Evolutionary conservation across 1,284 basidiomycete species (phyloP).

Genomic region (Gomphus sp.): DNA sequence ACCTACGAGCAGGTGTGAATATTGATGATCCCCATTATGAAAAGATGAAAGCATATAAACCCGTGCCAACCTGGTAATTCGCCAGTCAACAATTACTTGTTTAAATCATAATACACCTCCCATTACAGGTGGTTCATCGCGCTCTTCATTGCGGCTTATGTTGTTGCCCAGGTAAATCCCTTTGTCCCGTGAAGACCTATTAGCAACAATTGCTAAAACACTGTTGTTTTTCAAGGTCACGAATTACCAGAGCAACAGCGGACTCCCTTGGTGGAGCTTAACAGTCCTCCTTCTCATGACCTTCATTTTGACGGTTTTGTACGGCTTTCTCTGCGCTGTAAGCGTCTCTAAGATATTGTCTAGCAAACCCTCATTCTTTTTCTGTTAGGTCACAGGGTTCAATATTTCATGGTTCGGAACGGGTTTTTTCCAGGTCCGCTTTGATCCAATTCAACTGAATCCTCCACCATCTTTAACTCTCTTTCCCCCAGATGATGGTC

Average conservation of each 20-base stretch:
- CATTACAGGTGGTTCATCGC: slow-evolving; percentile 16
- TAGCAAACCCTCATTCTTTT: not conserved
- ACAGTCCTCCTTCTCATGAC: slow-evolving; percentile 29
- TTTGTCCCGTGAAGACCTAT: not conserved
- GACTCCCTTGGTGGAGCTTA: slow-evolving; percentile 43
- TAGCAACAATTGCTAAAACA: slow-evolving; percentile 2
- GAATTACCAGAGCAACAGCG: slow-evolving; percentile 43
- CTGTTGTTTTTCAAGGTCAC: slow-evolving; percentile 23
- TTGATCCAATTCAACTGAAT: not conserved
- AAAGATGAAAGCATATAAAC: slow-evolving; percentile 21
- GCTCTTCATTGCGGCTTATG: slow-evolving; percentile 18
- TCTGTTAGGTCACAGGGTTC: slow-evolving; percentile 15
- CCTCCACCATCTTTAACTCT: not conserved
- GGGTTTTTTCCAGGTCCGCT: slow-evolving; percentile 22
- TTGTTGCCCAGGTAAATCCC: slow-evolving; percentile 14
- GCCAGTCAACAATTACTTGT: not conserved
- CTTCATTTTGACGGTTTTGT: slow-evolving; percentile 44
- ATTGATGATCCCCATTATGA: slow-evolving; percentile 20
- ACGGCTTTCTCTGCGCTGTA: slow-evolving; percentile 44
- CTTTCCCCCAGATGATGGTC: slow-evolving; percentile 18
- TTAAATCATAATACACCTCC: not conserved
- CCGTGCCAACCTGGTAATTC: slow-evolving; percentile 19
- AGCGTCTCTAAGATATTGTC: slow-evolving; percentile 17
- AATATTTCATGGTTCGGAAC: slow-evolving; percentile 20
- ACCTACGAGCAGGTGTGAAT: not conserved